Evolutionary conservation across 2,329 filamentous ascomycete genomes (phyloP).

Genomic region (Bipolaris victoriae): DNA sequence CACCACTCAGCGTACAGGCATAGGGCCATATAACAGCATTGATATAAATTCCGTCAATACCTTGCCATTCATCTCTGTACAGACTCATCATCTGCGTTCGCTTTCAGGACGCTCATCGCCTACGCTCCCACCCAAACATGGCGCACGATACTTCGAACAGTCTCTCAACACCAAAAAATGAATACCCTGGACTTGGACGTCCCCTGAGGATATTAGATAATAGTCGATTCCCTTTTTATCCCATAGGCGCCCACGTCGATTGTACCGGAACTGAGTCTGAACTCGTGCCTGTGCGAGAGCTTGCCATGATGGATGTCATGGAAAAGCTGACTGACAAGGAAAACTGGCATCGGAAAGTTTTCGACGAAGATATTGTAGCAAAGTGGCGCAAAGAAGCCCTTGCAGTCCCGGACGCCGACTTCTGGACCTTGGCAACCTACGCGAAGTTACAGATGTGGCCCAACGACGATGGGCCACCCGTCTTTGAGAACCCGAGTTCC

Average conservation of each 20-base stretch:
- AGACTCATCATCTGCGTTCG: no score
- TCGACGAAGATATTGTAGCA: conserved; percentile 38
- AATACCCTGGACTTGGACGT: conserved; percentile 31
- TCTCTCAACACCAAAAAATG: neutral
- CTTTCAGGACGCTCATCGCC: neutral
- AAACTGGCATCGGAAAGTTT: conserved; percentile 51
- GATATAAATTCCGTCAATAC: neutral
- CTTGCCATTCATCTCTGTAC: neutral
- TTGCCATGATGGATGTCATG: conserved; percentile 49
- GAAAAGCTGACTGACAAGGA: conserved; percentile 51
- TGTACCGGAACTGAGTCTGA: conserved; percentile 8
- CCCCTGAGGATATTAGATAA: conserved; percentile 10
- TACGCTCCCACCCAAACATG: neutral
- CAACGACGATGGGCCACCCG: neutral
- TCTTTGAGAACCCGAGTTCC: neutral
- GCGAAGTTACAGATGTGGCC: conserved; percentile 16
- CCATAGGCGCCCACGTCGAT: conserved; percentile 24
- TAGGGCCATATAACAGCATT: no score
- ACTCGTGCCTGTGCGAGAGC: conserved; percentile 45
- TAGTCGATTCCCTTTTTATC: conserved; percentile 13
- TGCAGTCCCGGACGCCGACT: conserved; percentile 20
- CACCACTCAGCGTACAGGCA: neutral
- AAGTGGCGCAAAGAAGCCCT: conserved; percentile 36
- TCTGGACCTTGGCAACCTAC: conserved; percentile 18
- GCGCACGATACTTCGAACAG: neutral